Conservation (phyloP, 768 basidiomycete genomes). For the Coprinopsis sp. region DNA sequence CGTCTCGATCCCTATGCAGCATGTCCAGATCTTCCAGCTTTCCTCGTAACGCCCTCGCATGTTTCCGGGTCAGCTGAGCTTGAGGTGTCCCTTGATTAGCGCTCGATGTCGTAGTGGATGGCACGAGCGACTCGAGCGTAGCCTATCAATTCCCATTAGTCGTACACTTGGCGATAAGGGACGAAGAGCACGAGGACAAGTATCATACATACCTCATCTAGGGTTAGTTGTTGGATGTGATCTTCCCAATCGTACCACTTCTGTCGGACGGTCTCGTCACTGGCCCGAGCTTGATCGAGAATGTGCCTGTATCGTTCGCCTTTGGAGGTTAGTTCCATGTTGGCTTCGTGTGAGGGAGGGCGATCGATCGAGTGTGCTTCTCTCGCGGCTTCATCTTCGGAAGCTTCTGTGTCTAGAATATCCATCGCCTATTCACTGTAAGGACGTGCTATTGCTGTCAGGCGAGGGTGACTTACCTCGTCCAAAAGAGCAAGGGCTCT, state of each 20-base stretch:
- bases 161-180: background rate
- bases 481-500: slow-evolving; percentile 61
- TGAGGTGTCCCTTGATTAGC: slow-evolving; percentile 29
- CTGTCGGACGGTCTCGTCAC: slow-evolving; percentile 69
- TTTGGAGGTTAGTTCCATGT: slow-evolving; percentile 64
- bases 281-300: slow-evolving; percentile 64
- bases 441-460: background rate
- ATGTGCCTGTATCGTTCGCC: slow-evolving; percentile 69
- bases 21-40: slow-evolving; percentile 80
- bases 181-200: no score
- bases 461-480: slow-evolving; percentile 56
- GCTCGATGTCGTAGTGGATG: slow-evolving; percentile 50
- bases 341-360: slow-evolving; percentile 74
- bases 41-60: slow-evolving; percentile 66
- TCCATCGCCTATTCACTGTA: slow-evolving; percentile 64
- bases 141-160: slow-evolving; percentile 35
- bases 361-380: slow-evolving; percentile 46
- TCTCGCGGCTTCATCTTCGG: slow-evolving; percentile 72
- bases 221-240: slow-evolving; percentile 63
- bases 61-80: slow-evolving; percentile 49
- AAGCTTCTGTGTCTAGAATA: slow-evolving; percentile 85
- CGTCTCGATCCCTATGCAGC: slow-evolving; percentile 52
- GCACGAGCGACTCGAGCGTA: slow-evolving; percentile 61
- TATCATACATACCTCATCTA: slow-evolving; percentile 62
- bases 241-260: slow-evolving; percentile 91